phyloP scores from a whole-genome alignment of 176 grass and related monocot genomes.

The Eremochloa ophiuroides region DNA sequence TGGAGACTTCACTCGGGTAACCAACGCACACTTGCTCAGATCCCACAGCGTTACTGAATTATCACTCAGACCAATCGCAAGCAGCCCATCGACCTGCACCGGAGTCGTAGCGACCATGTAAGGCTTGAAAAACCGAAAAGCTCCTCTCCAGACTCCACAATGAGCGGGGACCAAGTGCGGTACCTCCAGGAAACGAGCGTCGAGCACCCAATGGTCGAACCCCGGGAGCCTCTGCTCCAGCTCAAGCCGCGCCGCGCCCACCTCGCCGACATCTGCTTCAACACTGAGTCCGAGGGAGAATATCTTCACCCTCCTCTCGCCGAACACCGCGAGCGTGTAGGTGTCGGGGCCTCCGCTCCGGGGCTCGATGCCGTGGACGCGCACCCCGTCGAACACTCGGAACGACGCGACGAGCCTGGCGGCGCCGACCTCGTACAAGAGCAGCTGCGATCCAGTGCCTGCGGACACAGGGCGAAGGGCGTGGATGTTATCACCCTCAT shows the following conservation, averaged over 20 bases:
- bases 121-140: neutral
- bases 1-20: slow-evolving; percentile 66
- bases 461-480: neutral
- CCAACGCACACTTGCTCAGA: slow-evolving; percentile 20
- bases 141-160: neutral
- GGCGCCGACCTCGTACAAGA: slow-evolving; percentile 47
- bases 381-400: slow-evolving; percentile 64
- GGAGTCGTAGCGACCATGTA: neutral
- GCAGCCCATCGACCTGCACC: slow-evolving; percentile 48
- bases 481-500: neutral
- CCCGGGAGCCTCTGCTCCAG: slow-evolving; percentile 51
- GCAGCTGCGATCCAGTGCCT: slow-evolving; percentile 72
- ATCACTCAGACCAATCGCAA: slow-evolving; percentile 78
- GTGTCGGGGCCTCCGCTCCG: neutral
- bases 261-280: neutral
- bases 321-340: slow-evolving; percentile 40
- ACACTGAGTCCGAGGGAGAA: slow-evolving; percentile 27
- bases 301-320: slow-evolving; percentile 70
- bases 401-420: slow-evolving; percentile 50
- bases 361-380: slow-evolving; percentile 74
- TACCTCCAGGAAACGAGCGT: slow-evolving; percentile 67
- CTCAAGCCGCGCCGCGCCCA: slow-evolving; percentile 18
- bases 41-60: slow-evolving; percentile 85
- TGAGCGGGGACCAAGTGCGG: neutral
- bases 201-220: slow-evolving; percentile 88